Conservation (phyloP, 345 rosid species). For the Acer yangbiense region DNA sequence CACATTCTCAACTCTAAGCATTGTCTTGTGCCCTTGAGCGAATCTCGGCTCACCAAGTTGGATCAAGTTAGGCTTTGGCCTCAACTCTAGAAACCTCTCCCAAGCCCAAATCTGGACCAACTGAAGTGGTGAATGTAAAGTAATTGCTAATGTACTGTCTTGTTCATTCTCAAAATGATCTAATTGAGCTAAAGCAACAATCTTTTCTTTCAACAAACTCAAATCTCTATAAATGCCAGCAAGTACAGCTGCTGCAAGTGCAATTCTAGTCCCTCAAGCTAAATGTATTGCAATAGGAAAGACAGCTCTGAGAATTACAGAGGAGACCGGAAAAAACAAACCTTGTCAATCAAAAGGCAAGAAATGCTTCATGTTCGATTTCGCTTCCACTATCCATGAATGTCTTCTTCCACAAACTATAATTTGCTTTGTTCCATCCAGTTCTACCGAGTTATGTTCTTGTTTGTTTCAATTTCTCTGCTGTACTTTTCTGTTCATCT, state of each 20-base stretch:
- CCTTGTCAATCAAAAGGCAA: constrained; percentile 40
- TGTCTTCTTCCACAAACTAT: constrained; percentile 16
- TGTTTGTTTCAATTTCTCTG: constrained; percentile 14
- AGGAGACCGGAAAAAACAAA: constrained; percentile 24
- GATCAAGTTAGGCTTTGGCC: too few species aligned
- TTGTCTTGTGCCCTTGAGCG: too few species aligned
- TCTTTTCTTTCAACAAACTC: constrained; percentile 23
- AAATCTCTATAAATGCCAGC: constrained; percentile 45
- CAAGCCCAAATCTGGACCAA: too few species aligned
- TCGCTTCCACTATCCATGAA: constrained; percentile 29
- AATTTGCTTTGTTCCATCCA: neutral
- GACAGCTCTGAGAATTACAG: neutral
- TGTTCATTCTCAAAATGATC: too few species aligned
- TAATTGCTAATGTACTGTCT: too few species aligned
- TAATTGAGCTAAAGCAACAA: constrained; percentile 18
- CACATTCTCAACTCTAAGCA: constrained; percentile 23
- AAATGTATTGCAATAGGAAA: constrained; percentile 34
- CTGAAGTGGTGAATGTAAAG: too few species aligned
- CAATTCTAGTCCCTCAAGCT: constrained; percentile 45
- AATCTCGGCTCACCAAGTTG: too few species aligned
- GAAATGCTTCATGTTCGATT: constrained; percentile 53
- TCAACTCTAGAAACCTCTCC: too few species aligned
- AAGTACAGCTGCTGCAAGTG: constrained; percentile 48
- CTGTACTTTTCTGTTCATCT: constrained; percentile 22
- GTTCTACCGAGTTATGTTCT: neutral